phyloP scores from a whole-genome alignment of 176 grass and related monocot species.

The Ananas comosus region DNA sequence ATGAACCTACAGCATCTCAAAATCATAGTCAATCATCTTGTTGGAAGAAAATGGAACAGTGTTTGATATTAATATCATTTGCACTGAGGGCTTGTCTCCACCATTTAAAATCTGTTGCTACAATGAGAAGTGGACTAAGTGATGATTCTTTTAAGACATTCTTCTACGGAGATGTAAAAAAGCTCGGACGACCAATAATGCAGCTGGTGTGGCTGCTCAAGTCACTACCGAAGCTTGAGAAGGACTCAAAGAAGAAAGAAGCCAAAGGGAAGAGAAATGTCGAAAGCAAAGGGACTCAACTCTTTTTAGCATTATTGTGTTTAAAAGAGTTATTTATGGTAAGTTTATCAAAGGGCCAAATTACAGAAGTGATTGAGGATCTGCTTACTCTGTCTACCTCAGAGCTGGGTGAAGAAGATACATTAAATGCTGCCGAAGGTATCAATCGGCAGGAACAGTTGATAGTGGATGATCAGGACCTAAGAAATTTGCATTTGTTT shows the following conservation, averaged over 20 bases:
- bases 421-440: slow-evolving; percentile 18
- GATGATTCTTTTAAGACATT: slow-evolving; percentile 26
- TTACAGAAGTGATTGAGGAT: slow-evolving; percentile 33
- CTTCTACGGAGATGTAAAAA: slow-evolving; percentile 38
- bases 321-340: slow-evolving; percentile 51
- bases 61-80: slow-evolving; percentile 47
- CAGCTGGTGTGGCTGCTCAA: slow-evolving; percentile 56
- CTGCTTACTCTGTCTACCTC: slow-evolving; percentile 31
- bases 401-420: slow-evolving; percentile 28
- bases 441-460: slow-evolving; percentile 9
- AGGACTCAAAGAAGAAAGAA: slow-evolving; percentile 38
- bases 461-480: slow-evolving; percentile 15
- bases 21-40: slow-evolving; percentile 23
- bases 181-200: slow-evolving; percentile 43
- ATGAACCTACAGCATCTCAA: slow-evolving; percentile 44
- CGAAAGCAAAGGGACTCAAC: slow-evolving; percentile 49
- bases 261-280: slow-evolving; percentile 45
- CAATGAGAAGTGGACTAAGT: slow-evolving; percentile 14
- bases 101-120: slow-evolving; percentile 41
- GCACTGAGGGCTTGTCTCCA: slow-evolving; percentile 57
- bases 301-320: slow-evolving; percentile 53
- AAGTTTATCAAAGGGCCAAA: slow-evolving; percentile 37
- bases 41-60: slow-evolving; percentile 15
- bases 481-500: slow-evolving; percentile 30
- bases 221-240: slow-evolving; percentile 37